Evolutionary conservation across 192 early-diverging fungal genomes (phyloP).

Genomic region (Allomyces macrogynus): DNA sequence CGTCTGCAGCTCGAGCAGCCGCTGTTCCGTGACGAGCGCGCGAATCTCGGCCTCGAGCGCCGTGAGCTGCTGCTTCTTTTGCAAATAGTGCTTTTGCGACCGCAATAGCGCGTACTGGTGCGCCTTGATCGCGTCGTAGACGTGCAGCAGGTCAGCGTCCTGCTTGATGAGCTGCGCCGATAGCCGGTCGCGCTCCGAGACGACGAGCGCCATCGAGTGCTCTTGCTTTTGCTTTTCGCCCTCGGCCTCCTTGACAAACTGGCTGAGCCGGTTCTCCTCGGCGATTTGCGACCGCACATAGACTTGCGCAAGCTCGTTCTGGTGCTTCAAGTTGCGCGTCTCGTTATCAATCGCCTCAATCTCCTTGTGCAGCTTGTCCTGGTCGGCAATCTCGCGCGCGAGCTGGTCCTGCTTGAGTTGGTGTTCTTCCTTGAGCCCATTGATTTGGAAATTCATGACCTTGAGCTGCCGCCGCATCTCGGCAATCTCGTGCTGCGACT

Average conservation of each 20-base stretch:
- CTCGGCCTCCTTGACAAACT: constrained; percentile 46
- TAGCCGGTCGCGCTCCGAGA: constrained; percentile 36
- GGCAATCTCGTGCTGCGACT: constrained; percentile 33
- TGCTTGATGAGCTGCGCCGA: constrained; percentile 29
- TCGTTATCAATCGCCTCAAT: constrained; percentile 32
- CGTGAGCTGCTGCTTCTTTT: constrained; percentile 6
- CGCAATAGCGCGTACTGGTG: constrained; percentile 23
- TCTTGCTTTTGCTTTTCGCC: constrained; percentile 31
- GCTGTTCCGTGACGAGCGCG: constrained; percentile 12
- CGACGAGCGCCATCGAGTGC: constrained; percentile 30
- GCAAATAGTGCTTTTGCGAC: constrained; percentile 22
- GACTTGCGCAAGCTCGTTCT: constrained; percentile 34
- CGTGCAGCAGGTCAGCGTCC: constrained; percentile 33
- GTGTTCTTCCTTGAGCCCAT: constrained; percentile 40
- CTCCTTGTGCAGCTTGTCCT: constrained; percentile 26
- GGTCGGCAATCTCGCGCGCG: constrained; percentile 21
- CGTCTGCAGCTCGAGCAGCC: constrained; percentile 4
- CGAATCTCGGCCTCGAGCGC: constrained; percentile 9
- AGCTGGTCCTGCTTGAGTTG: constrained; percentile 27
- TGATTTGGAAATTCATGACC: constrained; percentile 47
- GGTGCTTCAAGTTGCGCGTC: constrained; percentile 27
- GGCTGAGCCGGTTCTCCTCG: constrained; percentile 32
- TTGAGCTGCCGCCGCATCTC: constrained; percentile 43
- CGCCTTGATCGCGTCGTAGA: constrained; percentile 32
- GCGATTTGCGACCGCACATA: constrained; percentile 28